These are phyloP conservation scores for Pseudopithomyces maydicus DNA, from an alignment of 2,329 filamentous ascomycete genomes.

Conservation along the genomic window DNA sequence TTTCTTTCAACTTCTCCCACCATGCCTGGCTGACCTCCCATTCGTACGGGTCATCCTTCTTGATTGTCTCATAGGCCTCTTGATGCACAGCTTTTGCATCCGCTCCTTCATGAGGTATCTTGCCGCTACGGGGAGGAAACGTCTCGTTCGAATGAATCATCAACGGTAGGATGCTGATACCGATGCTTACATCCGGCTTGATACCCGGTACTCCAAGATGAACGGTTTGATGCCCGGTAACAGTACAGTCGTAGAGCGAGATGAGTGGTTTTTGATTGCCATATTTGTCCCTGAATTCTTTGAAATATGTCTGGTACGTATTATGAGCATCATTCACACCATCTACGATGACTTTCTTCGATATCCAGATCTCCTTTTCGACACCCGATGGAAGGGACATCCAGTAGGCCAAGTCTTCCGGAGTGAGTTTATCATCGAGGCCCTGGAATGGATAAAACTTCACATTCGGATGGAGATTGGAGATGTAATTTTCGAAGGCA, in stretches of 20 bases:
- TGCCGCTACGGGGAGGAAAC: slow-evolving; percentile 20
- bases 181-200: slow-evolving; percentile 44
- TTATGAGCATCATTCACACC: slow-evolving; percentile 40
- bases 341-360: slow-evolving; percentile 43
- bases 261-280: slow-evolving; percentile 47
- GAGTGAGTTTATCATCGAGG: slow-evolving; percentile 24
- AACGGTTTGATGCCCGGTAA: slow-evolving; percentile 39
- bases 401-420: slow-evolving; percentile 26
- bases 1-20: slow-evolving; percentile 18
- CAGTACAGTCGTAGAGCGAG: slow-evolving; percentile 50
- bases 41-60: slow-evolving; percentile 2
- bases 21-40: slow-evolving; percentile 24
- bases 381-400: slow-evolving; percentile 28
- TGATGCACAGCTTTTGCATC: slow-evolving; percentile 17
- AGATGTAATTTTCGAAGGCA: slow-evolving; percentile 43
- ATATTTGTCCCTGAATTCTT: slow-evolving; percentile 33
- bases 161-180: slow-evolving; percentile 40
- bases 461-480: slow-evolving; percentile 43
- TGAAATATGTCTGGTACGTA: slow-evolving; percentile 39
- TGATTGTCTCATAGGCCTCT: slow-evolving; percentile 11
- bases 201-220: slow-evolving; percentile 46
- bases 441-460: slow-evolving; percentile 43
- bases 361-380: slow-evolving; percentile 38
- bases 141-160: slow-evolving; percentile 22
- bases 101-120: slow-evolving; percentile 16